Percentiles rank a stretch among this genome's conserved stretches.
These are phyloP conservation scores for Casuarina glauca DNA, from an alignment of 306 rosid species.

Conservation along the genomic window DNA sequence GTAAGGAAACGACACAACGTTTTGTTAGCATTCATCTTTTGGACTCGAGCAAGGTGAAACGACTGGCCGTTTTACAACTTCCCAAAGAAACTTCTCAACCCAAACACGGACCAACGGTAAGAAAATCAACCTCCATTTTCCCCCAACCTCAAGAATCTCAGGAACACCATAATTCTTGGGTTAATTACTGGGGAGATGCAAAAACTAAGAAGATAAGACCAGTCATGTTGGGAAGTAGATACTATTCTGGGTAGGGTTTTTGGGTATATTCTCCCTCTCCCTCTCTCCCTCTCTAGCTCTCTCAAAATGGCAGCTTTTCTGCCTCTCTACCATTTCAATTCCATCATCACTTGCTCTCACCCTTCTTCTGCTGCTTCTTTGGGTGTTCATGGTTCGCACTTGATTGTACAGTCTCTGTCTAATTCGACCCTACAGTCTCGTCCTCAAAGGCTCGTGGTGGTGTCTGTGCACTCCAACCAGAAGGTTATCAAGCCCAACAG, in stretches of 20 bases:
- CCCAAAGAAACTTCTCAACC: neutral
- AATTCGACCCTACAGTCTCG: conserved; percentile 5
- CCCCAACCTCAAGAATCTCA: neutral
- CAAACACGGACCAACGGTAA: too few relatives aligned
- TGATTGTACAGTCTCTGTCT: conserved; percentile 5
- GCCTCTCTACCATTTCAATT: conserved; percentile 41
- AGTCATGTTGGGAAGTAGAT: neutral
- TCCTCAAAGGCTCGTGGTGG: conserved; percentile 37
- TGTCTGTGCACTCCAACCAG: conserved; percentile 78
- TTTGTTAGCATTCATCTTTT: neutral
- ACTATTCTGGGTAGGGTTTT: conserved; percentile 63
- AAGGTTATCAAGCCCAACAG: conserved; percentile 70
- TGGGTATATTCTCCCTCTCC: conserved; percentile 57
- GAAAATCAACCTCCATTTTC: too few relatives aligned
- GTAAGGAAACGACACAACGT: too few relatives aligned
- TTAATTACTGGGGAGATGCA: conserved; percentile 13
- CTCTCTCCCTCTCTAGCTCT: conserved; percentile 27
- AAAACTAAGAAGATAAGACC: conserved; percentile 8
- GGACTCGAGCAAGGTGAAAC: neutral
- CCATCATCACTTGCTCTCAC: conserved; percentile 17
- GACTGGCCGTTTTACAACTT: neutral
- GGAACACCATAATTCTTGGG: neutral
- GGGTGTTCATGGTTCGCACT: conserved; percentile 14
- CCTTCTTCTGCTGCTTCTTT: conserved; percentile 26
- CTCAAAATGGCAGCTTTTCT: conserved; percentile 44